phyloP scores from a whole-genome alignment of 495 filamentous ascomycete species.

The Elaphomyces granulatus region DNA sequence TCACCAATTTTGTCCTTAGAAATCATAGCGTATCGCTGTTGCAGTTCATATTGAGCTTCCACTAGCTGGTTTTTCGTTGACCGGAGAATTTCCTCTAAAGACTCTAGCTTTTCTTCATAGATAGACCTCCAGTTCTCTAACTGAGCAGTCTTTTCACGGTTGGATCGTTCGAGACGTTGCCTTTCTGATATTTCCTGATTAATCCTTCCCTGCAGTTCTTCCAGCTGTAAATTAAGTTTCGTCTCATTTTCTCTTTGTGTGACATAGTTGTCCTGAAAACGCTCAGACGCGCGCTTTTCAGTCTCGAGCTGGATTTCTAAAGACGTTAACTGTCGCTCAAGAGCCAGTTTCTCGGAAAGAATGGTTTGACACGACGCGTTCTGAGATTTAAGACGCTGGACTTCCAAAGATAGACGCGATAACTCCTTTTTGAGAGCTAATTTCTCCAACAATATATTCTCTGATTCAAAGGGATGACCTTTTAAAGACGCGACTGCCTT shows the following conservation, averaged over 20 bases:
- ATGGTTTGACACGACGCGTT: conserved; percentile 47
- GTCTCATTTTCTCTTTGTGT: conserved; percentile 32
- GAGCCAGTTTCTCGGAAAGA: conserved; percentile 56
- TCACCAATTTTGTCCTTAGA: conserved; percentile 7
- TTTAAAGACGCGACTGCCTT: conserved; percentile 52
- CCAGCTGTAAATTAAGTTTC: conserved; percentile 25
- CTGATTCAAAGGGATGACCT: conserved; percentile 46
- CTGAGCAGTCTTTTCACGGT: conserved; percentile 22
- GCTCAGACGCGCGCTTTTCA: conserved; percentile 54
- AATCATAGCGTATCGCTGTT: conserved; percentile 24
- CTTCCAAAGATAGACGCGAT: conserved; percentile 52
- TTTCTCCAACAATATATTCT: conserved; percentile 63
- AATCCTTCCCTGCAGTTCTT: conserved; percentile 31
- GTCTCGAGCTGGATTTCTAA: conserved; percentile 68
- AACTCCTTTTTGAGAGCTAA: conserved; percentile 57
- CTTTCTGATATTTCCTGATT: conserved; percentile 28
- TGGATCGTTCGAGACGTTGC: conserved; percentile 20
- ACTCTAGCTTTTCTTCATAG: conserved; percentile 53
- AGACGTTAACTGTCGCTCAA: conserved; percentile 59
- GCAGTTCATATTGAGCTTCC: conserved; percentile 31
- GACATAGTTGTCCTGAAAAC: conserved; percentile 37
- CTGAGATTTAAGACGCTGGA: conserved; percentile 65
- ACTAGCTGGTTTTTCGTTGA: conserved; percentile 58
- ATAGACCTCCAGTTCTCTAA: conserved; percentile 41
- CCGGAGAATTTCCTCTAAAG: conserved; percentile 49